phyloP scores from a whole-genome alignment of 2,329 filamentous ascomycete species.

The Fusarium udum region DNA sequence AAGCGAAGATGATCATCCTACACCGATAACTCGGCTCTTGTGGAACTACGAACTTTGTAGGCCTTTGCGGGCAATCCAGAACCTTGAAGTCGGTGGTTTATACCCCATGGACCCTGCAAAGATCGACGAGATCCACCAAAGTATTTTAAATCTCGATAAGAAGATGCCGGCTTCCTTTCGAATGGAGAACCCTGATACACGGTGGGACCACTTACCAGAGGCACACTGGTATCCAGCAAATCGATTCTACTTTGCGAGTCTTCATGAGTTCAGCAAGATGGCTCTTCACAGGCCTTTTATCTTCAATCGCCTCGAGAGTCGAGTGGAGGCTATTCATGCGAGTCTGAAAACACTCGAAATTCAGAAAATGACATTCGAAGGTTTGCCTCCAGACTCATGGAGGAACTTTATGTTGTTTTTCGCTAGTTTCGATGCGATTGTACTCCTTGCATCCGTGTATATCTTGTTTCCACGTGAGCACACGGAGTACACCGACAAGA shows the following conservation, averaged over 20 bases:
- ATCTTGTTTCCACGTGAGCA: conserved; percentile 69
- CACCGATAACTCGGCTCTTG: conserved; percentile 63
- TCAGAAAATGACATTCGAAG: conserved; percentile 61
- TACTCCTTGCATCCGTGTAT: conserved; percentile 68
- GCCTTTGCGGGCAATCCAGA: conserved; percentile 63
- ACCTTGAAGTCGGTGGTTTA: conserved; percentile 65
- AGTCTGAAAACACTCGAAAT: conserved; percentile 65
- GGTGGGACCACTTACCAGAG: conserved; percentile 64
- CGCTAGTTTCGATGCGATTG: conserved; percentile 71
- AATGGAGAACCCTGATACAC: conserved; percentile 64
- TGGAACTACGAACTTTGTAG: conserved; percentile 59
- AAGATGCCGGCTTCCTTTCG: conserved; percentile 64
- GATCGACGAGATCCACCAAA: conserved; percentile 63
- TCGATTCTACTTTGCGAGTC: conserved; percentile 59
- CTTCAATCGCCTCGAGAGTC: conserved; percentile 63
- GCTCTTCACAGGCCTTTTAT: conserved; percentile 70
- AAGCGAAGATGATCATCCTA: conserved; percentile 62
- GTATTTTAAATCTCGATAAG: conserved; percentile 58
- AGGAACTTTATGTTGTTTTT: conserved; percentile 66
- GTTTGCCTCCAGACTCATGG: conserved; percentile 61
- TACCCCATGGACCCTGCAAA: conserved; percentile 63
- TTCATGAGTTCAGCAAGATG: conserved; percentile 64
- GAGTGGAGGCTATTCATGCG: conserved; percentile 65
- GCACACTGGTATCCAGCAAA: conserved; percentile 61
- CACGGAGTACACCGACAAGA: conserved; percentile 55